Percentiles rank a stretch among this genome's conserved stretches.
phyloP scores from a whole-genome alignment of 495 filamentous ascomycete species.

The Talaromyces proteolyticus region DNA sequence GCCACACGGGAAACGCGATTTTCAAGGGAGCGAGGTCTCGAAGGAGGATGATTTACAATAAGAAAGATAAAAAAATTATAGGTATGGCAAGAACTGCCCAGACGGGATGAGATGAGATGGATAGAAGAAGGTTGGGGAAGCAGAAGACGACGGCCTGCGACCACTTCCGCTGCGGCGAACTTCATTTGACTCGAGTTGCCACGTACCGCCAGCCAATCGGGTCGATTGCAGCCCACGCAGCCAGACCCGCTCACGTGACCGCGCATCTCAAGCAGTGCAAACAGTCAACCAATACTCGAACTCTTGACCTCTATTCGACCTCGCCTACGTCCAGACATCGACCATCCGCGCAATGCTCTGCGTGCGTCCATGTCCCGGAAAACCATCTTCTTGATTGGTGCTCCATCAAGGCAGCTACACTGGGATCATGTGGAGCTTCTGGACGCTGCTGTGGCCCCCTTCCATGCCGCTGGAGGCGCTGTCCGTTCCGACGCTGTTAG shows the following conservation, averaged over 20 bases:
- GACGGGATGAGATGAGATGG: conserved; percentile 8
- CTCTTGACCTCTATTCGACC: no score
- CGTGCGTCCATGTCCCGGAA: conserved; percentile 34
- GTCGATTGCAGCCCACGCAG: not conserved
- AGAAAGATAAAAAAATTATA: conserved; percentile 1
- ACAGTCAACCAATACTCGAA: no score
- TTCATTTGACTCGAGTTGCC: conserved; percentile 5
- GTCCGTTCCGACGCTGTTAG: conserved; percentile 33
- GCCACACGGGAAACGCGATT: conserved; percentile 9
- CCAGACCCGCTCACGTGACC: no score
- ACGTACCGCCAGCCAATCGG: not conserved
- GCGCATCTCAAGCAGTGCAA: no score
- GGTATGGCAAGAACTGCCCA: not conserved
- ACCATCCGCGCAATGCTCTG: not conserved
- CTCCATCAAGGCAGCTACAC: conserved; percentile 48
- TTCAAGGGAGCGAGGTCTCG: conserved; percentile 2
- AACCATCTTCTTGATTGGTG: conserved; percentile 56
- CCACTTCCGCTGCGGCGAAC: conserved; percentile 30
- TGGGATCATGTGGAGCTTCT: conserved; percentile 52
- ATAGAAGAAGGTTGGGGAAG: conserved; percentile 14
- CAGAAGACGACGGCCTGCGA: no score
- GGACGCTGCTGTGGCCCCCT: conserved; percentile 38
- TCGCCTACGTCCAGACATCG: no score
- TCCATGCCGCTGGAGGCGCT: conserved; percentile 38
- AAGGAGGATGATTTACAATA: not conserved